Evolutionary conservation across 371 early-diverging fungal species (phyloP).

Genomic region (Rhizopus stolonifer): DNA sequence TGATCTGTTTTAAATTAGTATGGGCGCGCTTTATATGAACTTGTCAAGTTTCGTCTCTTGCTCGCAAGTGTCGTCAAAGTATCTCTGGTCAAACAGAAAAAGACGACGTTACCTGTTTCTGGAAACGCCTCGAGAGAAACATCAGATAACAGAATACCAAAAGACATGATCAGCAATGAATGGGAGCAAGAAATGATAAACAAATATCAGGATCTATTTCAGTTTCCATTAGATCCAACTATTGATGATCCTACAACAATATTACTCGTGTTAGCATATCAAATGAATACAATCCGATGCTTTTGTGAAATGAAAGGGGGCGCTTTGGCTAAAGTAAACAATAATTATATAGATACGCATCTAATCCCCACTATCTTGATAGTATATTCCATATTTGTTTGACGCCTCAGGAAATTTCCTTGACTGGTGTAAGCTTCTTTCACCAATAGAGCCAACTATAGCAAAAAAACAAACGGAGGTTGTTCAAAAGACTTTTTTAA

Average conservation of each 20-base stretch:
- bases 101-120: neutral
- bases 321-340: slow-evolving; percentile 29
- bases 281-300: slow-evolving; percentile 40
- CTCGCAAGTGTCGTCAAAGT: slow-evolving; percentile 28
- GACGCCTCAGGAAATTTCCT: slow-evolving; percentile 35
- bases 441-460: slow-evolving; percentile 16
- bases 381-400: slow-evolving; percentile 40
- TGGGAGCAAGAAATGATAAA: slow-evolving; percentile 31
- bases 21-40: slow-evolving; percentile 41
- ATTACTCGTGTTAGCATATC: slow-evolving; percentile 39
- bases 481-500: slow-evolving; percentile 24
- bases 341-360: neutral
- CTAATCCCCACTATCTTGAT: neutral
- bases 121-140: slow-evolving; percentile 8
- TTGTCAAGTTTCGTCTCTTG: slow-evolving; percentile 23
- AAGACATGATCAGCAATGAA: slow-evolving; percentile 1
- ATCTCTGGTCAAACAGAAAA: neutral
- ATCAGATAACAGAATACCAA: slow-evolving; percentile 1
- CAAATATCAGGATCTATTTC: slow-evolving; percentile 32
- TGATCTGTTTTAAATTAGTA: too few species aligned
- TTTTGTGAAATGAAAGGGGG: slow-evolving; percentile 36
- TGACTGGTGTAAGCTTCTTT: slow-evolving; percentile 41
- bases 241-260: slow-evolving; percentile 36
- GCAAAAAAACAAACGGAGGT: slow-evolving; percentile 37
- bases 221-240: slow-evolving; percentile 29